phyloP scores from a whole-genome alignment of 768 basidiomycete genomes.

The Tylopilus sp. region DNA sequence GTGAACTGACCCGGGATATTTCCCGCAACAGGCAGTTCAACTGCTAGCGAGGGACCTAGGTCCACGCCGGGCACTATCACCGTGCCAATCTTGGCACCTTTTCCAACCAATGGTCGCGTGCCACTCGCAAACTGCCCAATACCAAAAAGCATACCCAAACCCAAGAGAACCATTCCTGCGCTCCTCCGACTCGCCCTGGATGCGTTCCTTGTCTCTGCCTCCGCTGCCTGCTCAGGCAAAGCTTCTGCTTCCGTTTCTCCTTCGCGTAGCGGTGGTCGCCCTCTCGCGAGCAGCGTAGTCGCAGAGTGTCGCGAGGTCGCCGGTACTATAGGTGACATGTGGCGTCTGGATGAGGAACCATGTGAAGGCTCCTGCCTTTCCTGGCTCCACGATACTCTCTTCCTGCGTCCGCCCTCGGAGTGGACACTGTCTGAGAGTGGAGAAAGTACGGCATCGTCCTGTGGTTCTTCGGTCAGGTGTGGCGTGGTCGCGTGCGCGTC shows the following conservation, averaged over 20 bases:
- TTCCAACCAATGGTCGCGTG: constrained; percentile 25
- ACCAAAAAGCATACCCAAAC: constrained; percentile 71
- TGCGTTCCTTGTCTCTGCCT: constrained; percentile 29
- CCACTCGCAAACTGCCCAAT: constrained; percentile 48
- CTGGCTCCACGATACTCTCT: constrained; percentile 66
- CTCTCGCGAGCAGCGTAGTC: constrained; percentile 34
- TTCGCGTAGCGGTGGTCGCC: constrained; percentile 44
- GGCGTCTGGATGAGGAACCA: constrained; percentile 43
- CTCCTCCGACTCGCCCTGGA: constrained; percentile 69
- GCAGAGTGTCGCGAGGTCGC: constrained; percentile 28
- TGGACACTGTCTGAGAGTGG: constrained; percentile 72
- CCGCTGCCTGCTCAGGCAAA: constrained; percentile 19
- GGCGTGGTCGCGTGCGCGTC: constrained; percentile 18
- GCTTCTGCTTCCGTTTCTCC: constrained; percentile 30
- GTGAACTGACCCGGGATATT: constrained; percentile 10
- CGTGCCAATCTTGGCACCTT: constrained; percentile 39
- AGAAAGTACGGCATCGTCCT: constrained; percentile 49
- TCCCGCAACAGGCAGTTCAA: constrained; percentile 10
- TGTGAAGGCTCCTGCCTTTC: constrained; percentile 53
- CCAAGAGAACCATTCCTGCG: constrained; percentile 79
- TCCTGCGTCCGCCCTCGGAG: constrained; percentile 62
- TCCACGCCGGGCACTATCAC: constrained; percentile 38
- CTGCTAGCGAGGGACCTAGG: background rate
- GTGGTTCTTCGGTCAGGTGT: constrained; percentile 22
- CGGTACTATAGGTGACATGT: constrained; percentile 31